Evolutionary conservation across 2,329 filamentous ascomycete species (phyloP), one percentile per base, ranked within the genome.

Genomic region (Leptographium flavum): DNA sequence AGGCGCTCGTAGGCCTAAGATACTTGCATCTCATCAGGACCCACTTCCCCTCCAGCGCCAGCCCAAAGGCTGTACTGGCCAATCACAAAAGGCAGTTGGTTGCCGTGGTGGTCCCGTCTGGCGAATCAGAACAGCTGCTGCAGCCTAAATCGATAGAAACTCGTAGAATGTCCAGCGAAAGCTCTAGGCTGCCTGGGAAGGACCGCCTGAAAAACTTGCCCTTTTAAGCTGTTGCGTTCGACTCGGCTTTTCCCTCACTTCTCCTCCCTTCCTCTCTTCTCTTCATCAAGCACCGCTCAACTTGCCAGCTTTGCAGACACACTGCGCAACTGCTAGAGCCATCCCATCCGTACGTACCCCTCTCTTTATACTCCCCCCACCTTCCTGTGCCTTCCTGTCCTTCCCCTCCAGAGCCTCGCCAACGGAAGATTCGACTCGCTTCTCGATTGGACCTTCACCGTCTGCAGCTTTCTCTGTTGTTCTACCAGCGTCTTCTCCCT

Each of bases 121-220:
- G 42, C 53, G 46, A 54, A 55, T 53, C 49, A 59, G 43, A 52
- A 53, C 51, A 53, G 45, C 45, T 39, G 46, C 45, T 48, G 50
- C 53, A 33, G 50, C 49, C 52, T 54, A 56, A 52, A 40, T 43
- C 48, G 55, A 58, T 61, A 57, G 58, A 60, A 60, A 55, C 57
- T 52, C 54, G 51, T 60, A 48, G 58, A 61, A 61, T 52, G 52
- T 56, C 50, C 47, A 48, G 42, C 47, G 55, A 49, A 48, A 52
- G 54, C 57, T 57, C 53, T 54, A 52, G 49, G 42, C 45, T n/a
- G n/a, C n/a, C n/a, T 46, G 39, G 23, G 36, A 35, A 38, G 37
- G 38, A 43, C 27, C 53, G 52, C 53, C 43, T 41, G 53, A 50
- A 51, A 56, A 52, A 56, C 47, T 45, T 50, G 43, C 45, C 50